phyloP scores from a whole-genome alignment of 2,329 filamentous ascomycete species.

The Verticillium klebahnii region DNA sequence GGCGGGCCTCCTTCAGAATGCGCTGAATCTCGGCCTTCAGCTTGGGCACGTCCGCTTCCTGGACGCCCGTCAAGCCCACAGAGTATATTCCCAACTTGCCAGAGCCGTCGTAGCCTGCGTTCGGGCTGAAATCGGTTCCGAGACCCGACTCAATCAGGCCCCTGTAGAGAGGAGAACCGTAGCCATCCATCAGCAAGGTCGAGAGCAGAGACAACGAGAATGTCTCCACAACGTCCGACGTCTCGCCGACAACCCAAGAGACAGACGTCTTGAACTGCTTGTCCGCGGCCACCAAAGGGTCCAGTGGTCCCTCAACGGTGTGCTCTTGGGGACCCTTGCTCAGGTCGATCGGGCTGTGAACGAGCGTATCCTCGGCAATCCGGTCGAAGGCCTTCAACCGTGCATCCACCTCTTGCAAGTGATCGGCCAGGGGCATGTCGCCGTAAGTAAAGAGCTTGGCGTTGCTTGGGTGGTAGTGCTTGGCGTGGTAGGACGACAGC shows the following conservation, averaged over 20 bases:
- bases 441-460: constrained; percentile 95
- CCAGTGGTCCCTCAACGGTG: constrained; percentile 73
- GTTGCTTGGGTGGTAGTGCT: constrained; percentile 97
- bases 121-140: constrained; percentile 90
- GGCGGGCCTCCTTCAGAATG: constrained; percentile 64
- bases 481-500: constrained; percentile 79
- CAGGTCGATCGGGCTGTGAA: constrained; percentile 73
- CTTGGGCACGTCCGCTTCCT: constrained; percentile 70
- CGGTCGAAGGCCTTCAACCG: constrained; percentile 70
- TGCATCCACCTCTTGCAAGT: constrained; percentile 73
- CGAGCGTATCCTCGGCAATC: constrained; percentile 63
- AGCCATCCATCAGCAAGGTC: constrained; percentile 84
- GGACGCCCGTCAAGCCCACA: constrained; percentile 85
- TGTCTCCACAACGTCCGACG: constrained; percentile 76
- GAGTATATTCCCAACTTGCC: constrained; percentile 80
- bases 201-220: constrained; percentile 82
- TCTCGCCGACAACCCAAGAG: constrained; percentile 86
- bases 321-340: constrained; percentile 61
- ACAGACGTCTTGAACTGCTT: constrained; percentile 92
- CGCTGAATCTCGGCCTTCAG: constrained; percentile 70
- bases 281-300: constrained; percentile 79
- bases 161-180: constrained; percentile 88
- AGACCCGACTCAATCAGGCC: constrained; percentile 85
- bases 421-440: constrained; percentile 79
- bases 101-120: constrained; percentile 83